phyloP scores from a whole-genome alignment of 2,329 filamentous ascomycete species.

The Aspergillus versicolor region DNA sequence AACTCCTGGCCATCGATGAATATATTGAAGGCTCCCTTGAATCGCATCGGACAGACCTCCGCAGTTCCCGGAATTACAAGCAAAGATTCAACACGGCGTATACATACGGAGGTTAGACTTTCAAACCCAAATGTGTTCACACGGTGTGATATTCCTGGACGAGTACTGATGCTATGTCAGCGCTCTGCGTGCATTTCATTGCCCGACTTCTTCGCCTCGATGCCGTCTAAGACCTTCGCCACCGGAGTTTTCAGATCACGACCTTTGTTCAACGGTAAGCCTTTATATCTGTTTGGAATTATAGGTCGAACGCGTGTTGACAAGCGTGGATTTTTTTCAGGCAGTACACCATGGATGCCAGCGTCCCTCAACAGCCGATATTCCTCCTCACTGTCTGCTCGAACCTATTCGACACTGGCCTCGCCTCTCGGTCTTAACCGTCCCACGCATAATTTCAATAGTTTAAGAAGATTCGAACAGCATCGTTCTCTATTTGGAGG shows the following conservation, averaged over 20 bases:
- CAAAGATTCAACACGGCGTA: slow-evolving; percentile 16
- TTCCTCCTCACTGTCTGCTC: slow-evolving; percentile 20
- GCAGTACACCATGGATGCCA: slow-evolving; percentile 16
- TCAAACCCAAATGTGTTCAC: background rate
- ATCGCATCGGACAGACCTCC: slow-evolving; percentile 26
- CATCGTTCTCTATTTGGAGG: slow-evolving; percentile 42
- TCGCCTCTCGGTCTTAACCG: slow-evolving; percentile 26
- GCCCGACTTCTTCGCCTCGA: background rate
- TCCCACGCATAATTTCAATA: slow-evolving; percentile 21
- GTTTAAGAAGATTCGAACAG: slow-evolving; percentile 32
- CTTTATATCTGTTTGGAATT: background rate
- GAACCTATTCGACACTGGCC: slow-evolving; percentile 36
- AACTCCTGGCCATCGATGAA: slow-evolving; percentile 47
- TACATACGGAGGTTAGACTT: slow-evolving; percentile 15
- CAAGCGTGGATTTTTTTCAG: slow-evolving; percentile 8
- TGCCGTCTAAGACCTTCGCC: slow-evolving; percentile 25
- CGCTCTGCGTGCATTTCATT: slow-evolving; percentile 15
- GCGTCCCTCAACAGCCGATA: slow-evolving; percentile 20
- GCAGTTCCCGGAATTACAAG: slow-evolving; percentile 13
- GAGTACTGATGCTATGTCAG: slow-evolving; percentile 16
- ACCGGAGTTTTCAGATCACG: slow-evolving; percentile 18
- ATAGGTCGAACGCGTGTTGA: background rate
- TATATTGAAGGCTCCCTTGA: slow-evolving; percentile 38
- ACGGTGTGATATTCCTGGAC: background rate
- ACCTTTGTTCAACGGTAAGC: slow-evolving; percentile 22